Evolutionary conservation across 1,284 basidiomycete species (phyloP).

Genomic region (Cutaneotrichosporon sp.): DNA sequence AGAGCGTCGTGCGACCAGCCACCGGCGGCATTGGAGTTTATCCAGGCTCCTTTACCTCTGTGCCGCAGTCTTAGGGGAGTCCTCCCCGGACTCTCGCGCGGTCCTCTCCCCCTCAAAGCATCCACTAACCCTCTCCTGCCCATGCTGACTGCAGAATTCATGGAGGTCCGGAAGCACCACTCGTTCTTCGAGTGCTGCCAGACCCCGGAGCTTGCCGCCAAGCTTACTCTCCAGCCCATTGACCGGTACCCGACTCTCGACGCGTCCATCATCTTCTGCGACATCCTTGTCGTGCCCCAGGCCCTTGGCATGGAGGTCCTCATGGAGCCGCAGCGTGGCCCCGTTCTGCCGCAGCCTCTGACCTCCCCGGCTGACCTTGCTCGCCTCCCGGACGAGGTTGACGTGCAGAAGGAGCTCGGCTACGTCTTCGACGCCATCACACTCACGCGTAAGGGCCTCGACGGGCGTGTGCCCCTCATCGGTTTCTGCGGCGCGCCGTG

Average conservation of each 20-base stretch:
- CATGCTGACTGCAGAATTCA: constrained; percentile 62
- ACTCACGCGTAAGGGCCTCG: constrained; percentile 66
- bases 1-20: too few species aligned
- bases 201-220: constrained; percentile 73
- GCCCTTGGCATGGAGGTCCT: constrained; percentile 90
- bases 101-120: too few species aligned
- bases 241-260: constrained; percentile 78
- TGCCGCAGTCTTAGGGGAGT: too few species aligned
- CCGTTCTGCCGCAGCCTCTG: constrained; percentile 78
- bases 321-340: constrained; percentile 76
- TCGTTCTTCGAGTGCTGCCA: constrained; percentile 93
- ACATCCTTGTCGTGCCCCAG: constrained; percentile 93
- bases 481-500: constrained; percentile 94
- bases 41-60: too few species aligned
- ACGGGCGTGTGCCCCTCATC: constrained; percentile 84
- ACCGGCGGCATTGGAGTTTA: too few species aligned
- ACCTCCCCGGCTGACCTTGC: constrained; percentile 66
- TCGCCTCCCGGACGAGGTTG: constrained; percentile 59
- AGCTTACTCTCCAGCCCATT: constrained; percentile 88
- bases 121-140: background rate
- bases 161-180: constrained; percentile 71
- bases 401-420: constrained; percentile 73
- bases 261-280: constrained; percentile 92
- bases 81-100: too few species aligned
- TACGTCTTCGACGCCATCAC: constrained; percentile 91